These are phyloP conservation scores for Rhodotorula kratochvilovae DNA, from an alignment of 768 basidiomycete genomes.

Conservation along the genomic window DNA sequence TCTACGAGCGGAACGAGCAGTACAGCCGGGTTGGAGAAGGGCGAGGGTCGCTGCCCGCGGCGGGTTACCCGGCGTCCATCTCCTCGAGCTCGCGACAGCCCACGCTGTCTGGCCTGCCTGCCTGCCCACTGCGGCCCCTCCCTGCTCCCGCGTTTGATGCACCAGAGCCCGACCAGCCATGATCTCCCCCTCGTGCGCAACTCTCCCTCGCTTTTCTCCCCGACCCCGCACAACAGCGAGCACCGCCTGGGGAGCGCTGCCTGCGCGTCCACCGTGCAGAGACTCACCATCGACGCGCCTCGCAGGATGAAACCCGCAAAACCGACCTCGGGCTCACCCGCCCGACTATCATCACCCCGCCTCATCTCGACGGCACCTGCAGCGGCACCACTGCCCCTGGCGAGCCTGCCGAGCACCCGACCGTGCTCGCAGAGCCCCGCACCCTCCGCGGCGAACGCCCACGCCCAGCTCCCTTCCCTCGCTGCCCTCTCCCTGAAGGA, in stretches of 20 bases:
- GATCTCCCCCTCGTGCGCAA: background rate
- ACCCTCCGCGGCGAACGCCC: background rate
- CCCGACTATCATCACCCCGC: background rate
- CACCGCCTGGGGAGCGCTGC: too few relatives aligned
- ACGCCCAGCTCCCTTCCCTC: slow-evolving; percentile 5
- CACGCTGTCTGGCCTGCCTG: background rate
- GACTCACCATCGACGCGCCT: background rate
- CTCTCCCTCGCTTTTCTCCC: background rate
- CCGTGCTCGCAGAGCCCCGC: background rate
- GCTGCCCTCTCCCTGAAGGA: slow-evolving; percentile 11
- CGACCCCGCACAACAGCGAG: background rate
- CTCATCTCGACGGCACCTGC: background rate
- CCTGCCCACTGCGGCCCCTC: background rate
- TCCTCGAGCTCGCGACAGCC: background rate
- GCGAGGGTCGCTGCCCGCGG: too few relatives aligned
- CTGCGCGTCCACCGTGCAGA: background rate
- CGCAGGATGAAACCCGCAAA: background rate
- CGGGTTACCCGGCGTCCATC: background rate
- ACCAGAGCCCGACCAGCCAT: background rate
- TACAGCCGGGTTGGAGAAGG: too few relatives aligned
- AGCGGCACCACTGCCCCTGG: too few relatives aligned
- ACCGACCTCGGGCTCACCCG: background rate
- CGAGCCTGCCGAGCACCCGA: background rate
- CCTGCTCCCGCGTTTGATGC: background rate
- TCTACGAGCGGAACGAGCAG: too few relatives aligned